These are phyloP conservation scores for Avena sativa DNA, from an alignment of 176 grass and related monocot genomes.

Conservation along the genomic window DNA sequence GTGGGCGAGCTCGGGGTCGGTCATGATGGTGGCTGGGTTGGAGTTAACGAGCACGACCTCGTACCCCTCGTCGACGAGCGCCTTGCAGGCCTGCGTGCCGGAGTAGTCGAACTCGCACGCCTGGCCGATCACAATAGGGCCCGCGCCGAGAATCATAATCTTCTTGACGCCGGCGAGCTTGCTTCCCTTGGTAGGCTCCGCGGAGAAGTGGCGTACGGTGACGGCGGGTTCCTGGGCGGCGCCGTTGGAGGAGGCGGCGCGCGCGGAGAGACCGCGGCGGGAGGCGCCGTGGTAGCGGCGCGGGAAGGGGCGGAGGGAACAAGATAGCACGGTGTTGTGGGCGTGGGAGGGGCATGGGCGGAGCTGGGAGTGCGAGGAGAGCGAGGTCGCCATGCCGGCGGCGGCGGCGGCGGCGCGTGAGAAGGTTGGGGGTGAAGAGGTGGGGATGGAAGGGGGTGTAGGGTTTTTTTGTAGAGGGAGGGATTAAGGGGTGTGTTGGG, in stretches of 20 bases:
- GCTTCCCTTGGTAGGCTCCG: conserved; percentile 32
- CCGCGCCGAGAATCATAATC: conserved; percentile 93
- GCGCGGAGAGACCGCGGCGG: conserved; percentile 4
- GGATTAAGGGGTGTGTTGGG: conserved; percentile 21
- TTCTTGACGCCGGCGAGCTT: conserved; percentile 81
- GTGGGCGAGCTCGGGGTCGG: conserved; percentile 89
- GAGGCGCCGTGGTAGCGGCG: conserved; percentile 23
- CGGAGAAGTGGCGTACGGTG: conserved; percentile 40
- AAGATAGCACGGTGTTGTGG: neutral
- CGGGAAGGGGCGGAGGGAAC: conserved; percentile 12
- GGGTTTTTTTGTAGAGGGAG: conserved; percentile 44
- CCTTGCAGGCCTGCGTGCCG: conserved; percentile 97
- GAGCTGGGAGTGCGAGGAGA: conserved; percentile 53
- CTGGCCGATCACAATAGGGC: conserved; percentile 95
- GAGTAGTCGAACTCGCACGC: conserved; percentile 99
- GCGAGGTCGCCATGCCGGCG: conserved; percentile 52
- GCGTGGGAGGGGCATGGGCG: conserved; percentile 4
- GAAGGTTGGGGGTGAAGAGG: neutral
- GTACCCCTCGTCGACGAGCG: conserved; percentile 86
- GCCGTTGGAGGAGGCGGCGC: conserved; percentile 33
- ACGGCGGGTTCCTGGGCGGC: conserved; percentile 36
- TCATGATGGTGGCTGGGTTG: conserved; percentile 99
- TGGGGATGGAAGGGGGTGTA: conserved; percentile 34
- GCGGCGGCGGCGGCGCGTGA: neutral
- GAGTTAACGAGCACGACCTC: conserved; percentile 94